phyloP scores from a whole-genome alignment of 1,139 yeast species.

The Meyerozyma smithsonii region DNA sequence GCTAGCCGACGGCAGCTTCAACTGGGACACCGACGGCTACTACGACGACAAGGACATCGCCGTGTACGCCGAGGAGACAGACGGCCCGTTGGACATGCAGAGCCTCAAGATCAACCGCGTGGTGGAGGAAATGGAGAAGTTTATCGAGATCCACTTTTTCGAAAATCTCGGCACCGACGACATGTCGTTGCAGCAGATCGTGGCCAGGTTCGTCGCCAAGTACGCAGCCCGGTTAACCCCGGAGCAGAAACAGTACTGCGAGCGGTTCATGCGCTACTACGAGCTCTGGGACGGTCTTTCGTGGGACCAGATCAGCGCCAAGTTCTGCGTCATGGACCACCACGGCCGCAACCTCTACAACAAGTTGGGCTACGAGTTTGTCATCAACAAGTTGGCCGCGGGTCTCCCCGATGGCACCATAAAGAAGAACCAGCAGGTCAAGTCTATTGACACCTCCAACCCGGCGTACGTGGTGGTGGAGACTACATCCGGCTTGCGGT shows the following conservation, averaged over 20 bases:
- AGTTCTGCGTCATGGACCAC: constrained; percentile 59
- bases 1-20: constrained; percentile 22
- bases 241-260: constrained; percentile 47
- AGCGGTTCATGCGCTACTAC: constrained; percentile 48
- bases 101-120: constrained; percentile 32
- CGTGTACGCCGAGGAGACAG: constrained; percentile 45
- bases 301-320: constrained; percentile 63
- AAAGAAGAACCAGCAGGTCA: constrained; percentile 43
- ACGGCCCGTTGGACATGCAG: constrained; percentile 24
- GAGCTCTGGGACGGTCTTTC: constrained; percentile 81
- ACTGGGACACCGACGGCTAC: constrained; percentile 25
- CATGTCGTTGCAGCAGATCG: constrained; percentile 45
- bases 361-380: constrained; percentile 50
- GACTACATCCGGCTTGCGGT: constrained; percentile 14
- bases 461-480: constrained; percentile 16
- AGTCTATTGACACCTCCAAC: constrained; percentile 24
- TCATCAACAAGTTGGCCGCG: constrained; percentile 41
- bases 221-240: constrained; percentile 45
- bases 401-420: constrained; percentile 39
- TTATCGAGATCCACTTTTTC: constrained; percentile 49
- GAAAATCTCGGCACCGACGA: constrained; percentile 44
- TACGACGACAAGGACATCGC: constrained; percentile 50
- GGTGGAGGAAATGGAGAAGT: constrained; percentile 56
- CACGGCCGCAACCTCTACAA: constrained; percentile 74
- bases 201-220: constrained; percentile 40